Conservation (phyloP, 1,284 basidiomycete genomes). For the Pseudozyma tsukubaensis region DNA sequence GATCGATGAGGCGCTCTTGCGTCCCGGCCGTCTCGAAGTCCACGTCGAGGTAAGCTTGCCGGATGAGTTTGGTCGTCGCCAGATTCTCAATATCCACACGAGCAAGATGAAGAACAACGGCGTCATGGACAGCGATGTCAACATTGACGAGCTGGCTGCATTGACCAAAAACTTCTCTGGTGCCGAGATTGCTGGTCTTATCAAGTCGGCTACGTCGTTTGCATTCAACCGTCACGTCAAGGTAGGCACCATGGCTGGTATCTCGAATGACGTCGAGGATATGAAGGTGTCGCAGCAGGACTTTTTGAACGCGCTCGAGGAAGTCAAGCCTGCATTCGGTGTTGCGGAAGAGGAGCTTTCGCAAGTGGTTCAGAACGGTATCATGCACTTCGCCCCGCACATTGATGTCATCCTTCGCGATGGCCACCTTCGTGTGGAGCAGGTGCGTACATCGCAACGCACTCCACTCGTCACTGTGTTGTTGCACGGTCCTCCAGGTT, state of each 20-base stretch:
- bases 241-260: conserved; percentile 94
- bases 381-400: conserved; percentile 84
- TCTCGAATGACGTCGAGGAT: conserved; percentile 93
- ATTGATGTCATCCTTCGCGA: conserved; percentile 84
- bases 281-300: conserved; percentile 87
- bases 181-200: conserved; percentile 93
- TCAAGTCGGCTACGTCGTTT: conserved; percentile 98
- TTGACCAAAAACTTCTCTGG: conserved; percentile 97
- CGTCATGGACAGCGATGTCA: conserved; percentile 89
- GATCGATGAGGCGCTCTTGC: conserved; percentile 97
- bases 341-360: conserved; percentile 95
- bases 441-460: conserved; percentile 88
- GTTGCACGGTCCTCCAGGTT: conserved; percentile 85
- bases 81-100: conserved; percentile 97
- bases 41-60: conserved; percentile 99
- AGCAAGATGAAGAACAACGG: conserved; percentile 90
- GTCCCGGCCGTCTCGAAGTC: conserved; percentile 98
- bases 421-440: conserved; percentile 92
- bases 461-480: conserved; percentile 93
- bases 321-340: conserved; percentile 97
- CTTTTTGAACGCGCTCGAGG: conserved; percentile 90
- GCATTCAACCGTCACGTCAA: conserved; percentile 98
- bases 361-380: conserved; percentile 94
- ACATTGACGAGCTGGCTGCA: conserved; percentile 83
- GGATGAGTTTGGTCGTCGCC: conserved; percentile 89